Evolutionary conservation across 495 filamentous ascomycete genomes (phyloP).

Genomic region (Aspergillus panamensis): DNA sequence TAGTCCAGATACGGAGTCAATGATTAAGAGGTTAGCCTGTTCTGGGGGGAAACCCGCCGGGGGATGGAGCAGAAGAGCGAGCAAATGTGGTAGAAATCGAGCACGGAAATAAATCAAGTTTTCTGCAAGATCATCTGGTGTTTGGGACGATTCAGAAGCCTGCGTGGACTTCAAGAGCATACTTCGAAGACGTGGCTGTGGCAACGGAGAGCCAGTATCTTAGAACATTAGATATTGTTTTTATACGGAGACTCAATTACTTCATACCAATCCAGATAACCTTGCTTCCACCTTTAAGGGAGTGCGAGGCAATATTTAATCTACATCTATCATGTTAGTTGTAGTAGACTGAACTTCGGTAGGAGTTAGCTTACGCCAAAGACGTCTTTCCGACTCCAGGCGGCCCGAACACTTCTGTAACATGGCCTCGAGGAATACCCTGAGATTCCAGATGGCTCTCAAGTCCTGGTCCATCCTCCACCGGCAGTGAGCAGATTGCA

Average conservation of each 20-base stretch:
- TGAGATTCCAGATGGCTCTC: conserved; percentile 12
- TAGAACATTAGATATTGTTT: conserved; percentile 11
- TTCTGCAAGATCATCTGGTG: conserved; percentile 20
- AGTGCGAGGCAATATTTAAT: conserved; percentile 63
- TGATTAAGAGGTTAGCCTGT: conserved; percentile 61
- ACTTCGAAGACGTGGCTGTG: conserved; percentile 35
- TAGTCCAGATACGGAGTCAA: conserved; percentile 73
- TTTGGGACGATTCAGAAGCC: background rate
- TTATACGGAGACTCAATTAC: background rate
- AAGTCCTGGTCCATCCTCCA: conserved; percentile 10
- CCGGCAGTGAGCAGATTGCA: conserved; percentile 31
- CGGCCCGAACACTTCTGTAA: conserved; percentile 88
- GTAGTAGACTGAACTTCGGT: background rate
- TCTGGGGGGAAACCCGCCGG: conserved; percentile 55
- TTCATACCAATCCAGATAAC: conserved; percentile 86
- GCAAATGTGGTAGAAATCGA: conserved; percentile 66
- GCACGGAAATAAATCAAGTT: conserved; percentile 47
- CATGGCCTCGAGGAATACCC: conserved; percentile 67
- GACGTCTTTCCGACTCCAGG: conserved; percentile 85
- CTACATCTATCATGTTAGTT: conserved; percentile 37
- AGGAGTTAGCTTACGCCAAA: conserved; percentile 57
- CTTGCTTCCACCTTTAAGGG: conserved; percentile 55
- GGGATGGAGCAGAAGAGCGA: conserved; percentile 66
- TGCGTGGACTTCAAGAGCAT: conserved; percentile 27
- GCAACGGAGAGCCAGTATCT: conserved; percentile 51